Percentiles rank a stretch among this genome's conserved stretches.
Conservation (phyloP, 2,329 filamentous ascomycete species). For the Dendryphion nanum region DNA sequence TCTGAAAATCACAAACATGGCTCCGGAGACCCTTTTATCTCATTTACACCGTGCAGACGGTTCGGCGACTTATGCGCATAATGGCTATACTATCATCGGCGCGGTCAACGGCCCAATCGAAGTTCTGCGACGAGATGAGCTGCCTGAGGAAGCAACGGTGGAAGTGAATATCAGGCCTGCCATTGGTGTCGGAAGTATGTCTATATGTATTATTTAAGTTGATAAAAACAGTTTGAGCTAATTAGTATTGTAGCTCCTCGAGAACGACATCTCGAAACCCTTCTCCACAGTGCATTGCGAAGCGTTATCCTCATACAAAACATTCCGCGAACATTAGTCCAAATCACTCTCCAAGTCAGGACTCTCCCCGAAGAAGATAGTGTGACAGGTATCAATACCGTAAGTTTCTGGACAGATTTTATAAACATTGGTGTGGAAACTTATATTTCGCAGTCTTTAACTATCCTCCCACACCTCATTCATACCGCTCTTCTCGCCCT, state of each 20-base stretch:
- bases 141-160: slow-evolving; percentile 84
- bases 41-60: slow-evolving; percentile 71
- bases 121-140: slow-evolving; percentile 81
- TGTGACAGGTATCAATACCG: slow-evolving; percentile 59
- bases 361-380: slow-evolving; percentile 66
- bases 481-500: slow-evolving; percentile 82
- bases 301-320: slow-evolving; percentile 72
- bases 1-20: too few relatives aligned
- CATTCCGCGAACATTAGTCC: slow-evolving; percentile 75
- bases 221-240: too few relatives aligned
- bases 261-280: slow-evolving; percentile 73
- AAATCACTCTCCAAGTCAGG: slow-evolving; percentile 76
- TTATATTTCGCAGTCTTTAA: slow-evolving; percentile 56
- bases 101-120: slow-evolving; percentile 93
- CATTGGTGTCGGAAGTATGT: slow-evolving; percentile 74
- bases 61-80: slow-evolving; percentile 72
- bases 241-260: slow-evolving; percentile 38
- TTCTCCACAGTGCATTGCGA: slow-evolving; percentile 69
- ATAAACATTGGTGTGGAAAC: slow-evolving; percentile 5
- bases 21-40: slow-evolving; percentile 31
- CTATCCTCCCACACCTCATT: slow-evolving; percentile 76
- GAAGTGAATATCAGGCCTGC: slow-evolving; percentile 89
- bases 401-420: too few relatives aligned
- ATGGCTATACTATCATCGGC: slow-evolving; percentile 77
- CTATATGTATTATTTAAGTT: too few relatives aligned